These are phyloP conservation scores for Elaeis guineensis DNA, from an alignment of 176 grass and related monocot species.

Conservation along the genomic window DNA sequence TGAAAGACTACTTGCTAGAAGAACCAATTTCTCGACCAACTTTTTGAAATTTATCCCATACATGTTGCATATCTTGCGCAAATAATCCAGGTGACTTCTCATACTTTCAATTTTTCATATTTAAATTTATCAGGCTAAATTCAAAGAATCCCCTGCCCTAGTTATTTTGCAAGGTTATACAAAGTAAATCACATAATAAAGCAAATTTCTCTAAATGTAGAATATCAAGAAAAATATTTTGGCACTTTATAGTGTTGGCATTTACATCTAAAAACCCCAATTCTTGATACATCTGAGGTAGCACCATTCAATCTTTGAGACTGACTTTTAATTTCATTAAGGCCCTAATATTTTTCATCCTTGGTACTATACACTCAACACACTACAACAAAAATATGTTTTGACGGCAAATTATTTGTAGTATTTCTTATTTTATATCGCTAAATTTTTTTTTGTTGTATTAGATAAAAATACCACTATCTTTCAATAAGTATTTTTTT, in stretches of 20 bases:
- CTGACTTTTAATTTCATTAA: conserved; percentile 10
- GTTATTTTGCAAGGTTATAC: conserved; percentile 43
- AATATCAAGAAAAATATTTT: too few species aligned
- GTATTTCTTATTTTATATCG: too few species aligned
- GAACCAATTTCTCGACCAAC: conserved; percentile 58
- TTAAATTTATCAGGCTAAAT: conserved; percentile 56
- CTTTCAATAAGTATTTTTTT: too few species aligned
- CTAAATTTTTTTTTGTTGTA: too few species aligned
- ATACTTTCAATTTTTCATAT: conserved; percentile 72
- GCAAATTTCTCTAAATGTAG: conserved; percentile 75
- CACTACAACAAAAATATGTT: too few species aligned
- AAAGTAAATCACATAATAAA: conserved; percentile 61
- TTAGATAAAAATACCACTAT: too few species aligned
- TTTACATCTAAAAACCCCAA: conserved; percentile 29
- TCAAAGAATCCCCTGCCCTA: conserved; percentile 40
- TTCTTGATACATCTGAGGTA: conserved; percentile 17
- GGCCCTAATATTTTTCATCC: conserved; percentile 18
- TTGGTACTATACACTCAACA: too few species aligned
- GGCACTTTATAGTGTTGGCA: too few species aligned
- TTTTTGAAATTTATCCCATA: conserved; percentile 60
- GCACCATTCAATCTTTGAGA: conserved; percentile 9
- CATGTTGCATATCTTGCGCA: conserved; percentile 61
- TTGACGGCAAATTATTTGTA: too few species aligned
- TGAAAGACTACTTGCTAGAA: conserved; percentile 51
- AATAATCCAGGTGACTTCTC: conserved; percentile 42